Evolutionary conservation across 805 yeast species (phyloP).

Genomic region (Lipomyces starkeyi): DNA sequence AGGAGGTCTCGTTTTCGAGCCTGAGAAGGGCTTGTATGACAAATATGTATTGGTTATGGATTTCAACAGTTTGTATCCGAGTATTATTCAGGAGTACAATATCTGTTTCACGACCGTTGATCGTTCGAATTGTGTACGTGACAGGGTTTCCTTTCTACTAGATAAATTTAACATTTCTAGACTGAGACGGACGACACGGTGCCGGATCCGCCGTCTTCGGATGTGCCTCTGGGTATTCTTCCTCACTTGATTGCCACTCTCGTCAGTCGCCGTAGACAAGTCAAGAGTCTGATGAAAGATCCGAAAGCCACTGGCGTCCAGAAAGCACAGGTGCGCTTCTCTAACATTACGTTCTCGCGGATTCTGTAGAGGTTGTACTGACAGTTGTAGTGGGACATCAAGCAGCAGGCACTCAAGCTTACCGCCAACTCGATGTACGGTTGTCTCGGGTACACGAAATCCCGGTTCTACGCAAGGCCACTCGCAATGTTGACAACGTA

Average conservation of each 20-base stretch:
- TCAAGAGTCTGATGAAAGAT: conserved; percentile 80
- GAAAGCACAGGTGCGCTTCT: conserved; percentile 40
- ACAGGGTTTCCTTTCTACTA: too few species aligned
- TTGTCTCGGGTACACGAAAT: conserved; percentile 89
- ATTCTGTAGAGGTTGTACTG: background rate
- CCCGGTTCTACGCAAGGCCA: conserved; percentile 95
- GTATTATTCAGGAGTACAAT: conserved; percentile 95
- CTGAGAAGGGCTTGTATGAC: conserved; percentile 92
- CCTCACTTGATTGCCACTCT: conserved; percentile 83
- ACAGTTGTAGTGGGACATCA: conserved; percentile 78
- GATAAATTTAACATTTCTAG: conserved; percentile 8
- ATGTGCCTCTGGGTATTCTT: conserved; percentile 74
- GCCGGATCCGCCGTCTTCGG: conserved; percentile 70
- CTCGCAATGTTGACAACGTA: conserved; percentile 93
- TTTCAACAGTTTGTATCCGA: conserved; percentile 95
- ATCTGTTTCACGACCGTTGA: conserved; percentile 96
- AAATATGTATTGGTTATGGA: conserved; percentile 93
- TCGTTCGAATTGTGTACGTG: conserved; percentile 52
- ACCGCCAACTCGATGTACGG: conserved; percentile 99
- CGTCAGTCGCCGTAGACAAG: conserved; percentile 91
- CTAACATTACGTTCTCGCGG: background rate
- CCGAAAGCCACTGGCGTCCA: conserved; percentile 68
- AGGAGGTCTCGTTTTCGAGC: conserved; percentile 96
- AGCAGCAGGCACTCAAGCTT: conserved; percentile 92
- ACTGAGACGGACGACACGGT: conserved; percentile 60